Evolutionary conservation across 306 rosid species (phyloP).

Genomic region (Calophaca sinica): DNA sequence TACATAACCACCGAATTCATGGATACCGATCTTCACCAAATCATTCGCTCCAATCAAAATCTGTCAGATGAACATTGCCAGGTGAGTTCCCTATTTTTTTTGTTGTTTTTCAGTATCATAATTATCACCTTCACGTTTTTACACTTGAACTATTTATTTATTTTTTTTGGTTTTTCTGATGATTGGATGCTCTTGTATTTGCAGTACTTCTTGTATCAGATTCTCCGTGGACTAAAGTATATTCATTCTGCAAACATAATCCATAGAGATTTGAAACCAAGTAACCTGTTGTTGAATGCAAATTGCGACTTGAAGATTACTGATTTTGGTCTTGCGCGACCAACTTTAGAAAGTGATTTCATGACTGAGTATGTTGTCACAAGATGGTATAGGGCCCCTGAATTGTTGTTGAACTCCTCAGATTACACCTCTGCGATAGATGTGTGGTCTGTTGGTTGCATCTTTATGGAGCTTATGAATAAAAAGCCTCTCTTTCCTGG

Average conservation of each 20-base stretch:
- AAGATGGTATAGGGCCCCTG: conserved; percentile 99
- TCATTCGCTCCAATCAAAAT: conserved; percentile 89
- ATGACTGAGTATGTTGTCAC: conserved; percentile 99
- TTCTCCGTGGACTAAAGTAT: conserved; percentile 89
- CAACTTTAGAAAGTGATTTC: conserved; percentile 77
- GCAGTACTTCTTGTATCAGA: conserved; percentile 98
- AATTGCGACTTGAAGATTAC: conserved; percentile 94
- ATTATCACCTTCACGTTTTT: conserved; percentile 18
- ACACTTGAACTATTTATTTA: conserved; percentile 23
- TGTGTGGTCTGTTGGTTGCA: conserved; percentile 98
- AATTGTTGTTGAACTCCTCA: conserved; percentile 89
- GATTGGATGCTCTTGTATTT: conserved; percentile 62
- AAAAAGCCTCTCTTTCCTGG: conserved; percentile 93
- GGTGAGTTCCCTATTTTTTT: conserved; percentile 50
- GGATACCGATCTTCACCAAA: conserved; percentile 99
- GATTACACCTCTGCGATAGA: conserved; percentile 94
- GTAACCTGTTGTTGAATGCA: conserved; percentile 86
- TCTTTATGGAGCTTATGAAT: conserved; percentile 97
- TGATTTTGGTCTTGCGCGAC: conserved; percentile 96
- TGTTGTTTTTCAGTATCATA: background rate
- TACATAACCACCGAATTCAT: conserved; percentile 82
- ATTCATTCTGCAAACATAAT: conserved; percentile 96
- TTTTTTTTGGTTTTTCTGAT: conserved; percentile 42
- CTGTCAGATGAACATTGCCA: conserved; percentile 96
- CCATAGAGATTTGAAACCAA: conserved; percentile 94